Base-by-base conservation (phyloP, 1,139 yeast species). In the Debaryomycetaceae sp. region DNA sequence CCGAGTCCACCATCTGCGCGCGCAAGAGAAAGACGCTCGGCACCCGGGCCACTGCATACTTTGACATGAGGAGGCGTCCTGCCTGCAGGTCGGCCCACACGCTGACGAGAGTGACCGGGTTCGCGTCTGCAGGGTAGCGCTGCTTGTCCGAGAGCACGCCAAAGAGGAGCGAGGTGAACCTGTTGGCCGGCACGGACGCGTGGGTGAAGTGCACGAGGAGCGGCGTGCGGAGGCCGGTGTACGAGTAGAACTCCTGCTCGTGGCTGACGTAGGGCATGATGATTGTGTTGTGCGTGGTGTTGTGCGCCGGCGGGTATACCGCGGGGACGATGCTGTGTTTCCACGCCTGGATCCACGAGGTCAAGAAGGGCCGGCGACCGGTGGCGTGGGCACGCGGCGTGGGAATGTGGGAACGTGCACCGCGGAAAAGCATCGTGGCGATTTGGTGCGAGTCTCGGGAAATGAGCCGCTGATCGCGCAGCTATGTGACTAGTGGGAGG, bases 161-260 rank as follows among this genome's bases (percentile, higher is more conserved):
- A 69, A 72, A 77, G 33, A 83, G 54, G 2, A 77, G 67, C 23
- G 72, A 72, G 2, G 92, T 79, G 28, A 80, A 63, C 37, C 63
- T 63, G 45, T 79, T 75, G 37, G 79, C 73, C 26, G 64, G 57
- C 4, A 68, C 60, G 40, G 79, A 83, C 6, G 85, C 83, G 27
- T 72, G 58, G 1, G 87, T 80, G 55, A 83, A 83, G 47, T 82
- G 80, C 39, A 82, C 61, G 32, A 82, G 52, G 31, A 81, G 52
- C 2, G 93, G 92, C 23, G 69, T 62, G 36, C 68, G 68, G 33
- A 58, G 58, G n/a, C 71, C 47, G 26, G 77, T 45, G 30, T 75
- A 47, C 29, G 69, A 68, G 31, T 73, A 72, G 29, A 81, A 52
- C 39, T 81, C 92, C 30, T 53, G 51, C 23, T 60, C 59, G 31